These are phyloP conservation scores for Fusarium napiforme DNA, from an alignment of 2,329 filamentous ascomycete genomes.

Conservation along the genomic window DNA sequence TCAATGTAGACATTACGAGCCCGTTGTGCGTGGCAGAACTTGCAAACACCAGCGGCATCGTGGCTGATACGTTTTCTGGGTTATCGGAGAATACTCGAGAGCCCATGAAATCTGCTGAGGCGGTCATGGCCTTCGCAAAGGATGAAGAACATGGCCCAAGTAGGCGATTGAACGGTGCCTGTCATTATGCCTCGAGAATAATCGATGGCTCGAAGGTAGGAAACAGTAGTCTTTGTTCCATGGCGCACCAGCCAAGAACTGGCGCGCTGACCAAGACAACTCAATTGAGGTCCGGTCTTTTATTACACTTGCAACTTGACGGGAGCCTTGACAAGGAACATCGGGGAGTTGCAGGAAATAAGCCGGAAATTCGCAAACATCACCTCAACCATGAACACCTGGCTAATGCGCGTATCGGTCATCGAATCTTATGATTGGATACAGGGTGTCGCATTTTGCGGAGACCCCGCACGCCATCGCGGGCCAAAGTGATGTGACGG, in stretches of 20 bases:
- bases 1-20: not conserved
- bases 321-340: not conserved
- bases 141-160: not conserved
- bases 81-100: too few relatives aligned
- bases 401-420: constrained; percentile 29
- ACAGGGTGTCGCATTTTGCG: constrained; percentile 13
- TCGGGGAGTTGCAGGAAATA: constrained; percentile 35
- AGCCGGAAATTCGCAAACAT: constrained; percentile 8
- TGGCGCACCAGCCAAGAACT: not conserved
- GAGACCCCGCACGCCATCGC: constrained; percentile 44
- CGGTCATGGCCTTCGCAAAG: not conserved
- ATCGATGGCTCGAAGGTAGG: too few relatives aligned
- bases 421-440: constrained; percentile 21
- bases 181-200: not conserved
- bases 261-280: not conserved
- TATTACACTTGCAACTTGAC: not conserved
- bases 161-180: too few relatives aligned
- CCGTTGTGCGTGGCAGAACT: not conserved
- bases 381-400: constrained; percentile 2
- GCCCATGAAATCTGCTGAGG: not conserved
- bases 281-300: not conserved
- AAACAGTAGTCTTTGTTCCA: not conserved
- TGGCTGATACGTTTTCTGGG: too few relatives aligned
- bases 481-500: constrained; percentile 34
- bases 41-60: not conserved